phyloP scores from a whole-genome alignment of 2,329 filamentous ascomycete species.

The Tolypocladium inflatum region DNA sequence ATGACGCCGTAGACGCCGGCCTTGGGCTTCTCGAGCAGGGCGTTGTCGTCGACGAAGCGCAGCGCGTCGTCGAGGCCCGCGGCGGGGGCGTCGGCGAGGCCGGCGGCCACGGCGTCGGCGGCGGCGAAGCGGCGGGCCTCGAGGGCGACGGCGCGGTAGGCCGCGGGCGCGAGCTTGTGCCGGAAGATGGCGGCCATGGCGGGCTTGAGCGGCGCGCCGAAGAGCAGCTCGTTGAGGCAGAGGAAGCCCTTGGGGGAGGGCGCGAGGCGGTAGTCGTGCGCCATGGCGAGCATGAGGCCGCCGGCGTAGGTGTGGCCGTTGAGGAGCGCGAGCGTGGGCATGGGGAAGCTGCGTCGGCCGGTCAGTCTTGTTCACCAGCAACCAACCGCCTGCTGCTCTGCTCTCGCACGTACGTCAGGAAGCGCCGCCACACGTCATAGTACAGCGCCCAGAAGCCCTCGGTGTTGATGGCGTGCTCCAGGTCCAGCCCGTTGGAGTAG shows the following conservation, averaged over 20 bases:
- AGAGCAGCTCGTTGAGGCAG: constrained; percentile 74
- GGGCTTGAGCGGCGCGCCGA: constrained; percentile 65
- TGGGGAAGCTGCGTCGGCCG: constrained; percentile 64
- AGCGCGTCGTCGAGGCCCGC: constrained; percentile 47
- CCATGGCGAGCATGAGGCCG: constrained; percentile 72
- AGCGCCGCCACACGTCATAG: constrained; percentile 54
- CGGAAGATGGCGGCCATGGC: constrained; percentile 69
- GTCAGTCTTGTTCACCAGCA: too few relatives aligned
- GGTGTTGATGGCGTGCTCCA: constrained; percentile 52
- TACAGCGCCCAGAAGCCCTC: constrained; percentile 54
- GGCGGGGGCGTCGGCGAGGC: constrained; percentile 60
- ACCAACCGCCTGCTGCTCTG: too few relatives aligned
- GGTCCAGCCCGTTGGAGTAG: constrained; percentile 76
- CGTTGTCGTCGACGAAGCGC: constrained; percentile 46
- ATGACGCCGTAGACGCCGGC: constrained; percentile 60
- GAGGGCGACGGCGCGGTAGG: constrained; percentile 58
- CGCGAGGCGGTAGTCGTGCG: constrained; percentile 76
- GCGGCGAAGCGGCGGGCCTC: constrained; percentile 62
- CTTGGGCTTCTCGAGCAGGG: constrained; percentile 51
- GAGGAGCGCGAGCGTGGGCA: constrained; percentile 72
- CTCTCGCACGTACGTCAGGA: constrained; percentile 34
- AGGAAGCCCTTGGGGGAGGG: constrained; percentile 61
- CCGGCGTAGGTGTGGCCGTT: constrained; percentile 77
- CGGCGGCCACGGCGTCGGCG: constrained; percentile 51
- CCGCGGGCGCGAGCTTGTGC: constrained; percentile 48